These are phyloP conservation scores for Esteya vermicola DNA, from an alignment of 2,329 filamentous ascomycete genomes.

Conservation along the genomic window DNA sequence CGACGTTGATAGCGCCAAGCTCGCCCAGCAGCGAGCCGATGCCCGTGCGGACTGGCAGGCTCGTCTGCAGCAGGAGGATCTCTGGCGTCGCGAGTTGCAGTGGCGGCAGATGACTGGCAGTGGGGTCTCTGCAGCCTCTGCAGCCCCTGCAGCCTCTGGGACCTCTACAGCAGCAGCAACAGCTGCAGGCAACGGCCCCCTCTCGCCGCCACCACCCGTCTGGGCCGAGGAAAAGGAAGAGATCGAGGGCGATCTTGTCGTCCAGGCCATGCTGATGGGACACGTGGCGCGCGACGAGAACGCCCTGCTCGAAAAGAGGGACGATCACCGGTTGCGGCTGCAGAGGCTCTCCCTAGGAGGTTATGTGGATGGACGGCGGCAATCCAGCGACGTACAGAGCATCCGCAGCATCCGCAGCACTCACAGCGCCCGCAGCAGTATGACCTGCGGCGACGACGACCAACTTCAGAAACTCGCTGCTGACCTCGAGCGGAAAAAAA, in stretches of 20 bases:
- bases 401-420: too few species aligned
- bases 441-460: not conserved
- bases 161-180: not conserved
- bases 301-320: constrained; percentile 3
- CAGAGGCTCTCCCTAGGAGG: too few species aligned
- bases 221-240: constrained; percentile 1
- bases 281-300: constrained; percentile 9
- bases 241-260: constrained; percentile 7
- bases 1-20: not conserved
- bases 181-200: not conserved
- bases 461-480: not conserved
- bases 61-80: not conserved
- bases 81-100: too few species aligned
- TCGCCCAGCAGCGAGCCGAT: not conserved
- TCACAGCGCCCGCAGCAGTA: too few species aligned
- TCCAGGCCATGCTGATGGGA: constrained; percentile 4
- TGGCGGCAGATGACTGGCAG: too few species aligned
- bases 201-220: not conserved
- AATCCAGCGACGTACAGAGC: too few species aligned
- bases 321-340: not conserved
- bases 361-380: too few species aligned
- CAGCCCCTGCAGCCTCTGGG: too few species aligned
- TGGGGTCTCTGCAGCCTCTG: too few species aligned
- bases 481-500: not conserved
- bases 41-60: not conserved